Evolutionary conservation across 1,284 basidiomycete genomes (phyloP), one percentile per base, ranked within the genome.

Genomic region (Rhodotorula sp.): DNA sequence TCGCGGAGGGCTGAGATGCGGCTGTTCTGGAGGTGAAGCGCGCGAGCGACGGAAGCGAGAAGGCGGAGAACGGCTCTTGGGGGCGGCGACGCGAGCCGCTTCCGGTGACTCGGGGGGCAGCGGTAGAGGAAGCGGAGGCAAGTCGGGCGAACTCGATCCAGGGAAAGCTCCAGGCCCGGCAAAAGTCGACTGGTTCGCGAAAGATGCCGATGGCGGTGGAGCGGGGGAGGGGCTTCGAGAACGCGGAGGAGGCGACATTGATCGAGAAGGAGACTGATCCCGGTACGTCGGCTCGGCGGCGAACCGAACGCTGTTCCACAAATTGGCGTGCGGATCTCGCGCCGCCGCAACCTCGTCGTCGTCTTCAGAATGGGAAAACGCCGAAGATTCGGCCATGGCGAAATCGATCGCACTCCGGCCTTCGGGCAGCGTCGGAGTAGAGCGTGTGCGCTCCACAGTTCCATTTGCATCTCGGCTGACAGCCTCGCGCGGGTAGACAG

Each of bases 331-430:
- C 0, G 67, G 43, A n/a, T 48, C 54, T 3, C 57, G 56, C 47
- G 39, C 39, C 39, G 52, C 31, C 39, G 39, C 39, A 14, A 43
- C 10, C 39, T 43, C 39, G 39, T n/a, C 65, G 6, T 62, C 56
- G 6, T 68, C 67, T 1, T 62, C 48, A 20, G n/a, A 26, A 10
- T 60, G 23, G 16, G 15, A 12, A 18, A 58, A 49, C 12, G 31
- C 58, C 23, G 65, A 68, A 0, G 72, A 71, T 23, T 62, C 59
- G 7, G 69, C 67, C 73, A 74, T 74, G 16, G 73, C 73, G 58
- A 69, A 74, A 20, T 74, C 66, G 57, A 74, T 66, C 43, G 73
- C 73, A 29, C 73, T 74, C 12, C 73, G 46, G 3, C 61, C 73
- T 49, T 20, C 49, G 26, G 34, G 51, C 60, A 31, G 16, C 12